Percentiles rank a stretch among this genome's conserved stretches.
Conservation (phyloP, 2,329 filamentous ascomycete genomes). For the Chalara sp. region DNA sequence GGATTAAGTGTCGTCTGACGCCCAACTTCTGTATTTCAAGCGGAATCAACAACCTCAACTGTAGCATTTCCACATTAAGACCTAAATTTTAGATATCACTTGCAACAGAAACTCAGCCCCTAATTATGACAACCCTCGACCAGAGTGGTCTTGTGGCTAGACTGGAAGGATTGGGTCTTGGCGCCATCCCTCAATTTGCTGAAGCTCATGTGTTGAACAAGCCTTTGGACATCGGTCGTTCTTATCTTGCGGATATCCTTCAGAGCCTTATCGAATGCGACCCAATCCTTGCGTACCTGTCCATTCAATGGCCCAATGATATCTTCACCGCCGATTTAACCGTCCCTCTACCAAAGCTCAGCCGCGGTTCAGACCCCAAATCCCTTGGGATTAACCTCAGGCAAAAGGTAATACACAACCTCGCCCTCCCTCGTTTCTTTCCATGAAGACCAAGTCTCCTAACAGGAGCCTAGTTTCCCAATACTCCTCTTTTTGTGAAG, state of each 20-base stretch:
- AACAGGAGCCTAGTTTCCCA: neutral
- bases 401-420: neutral
- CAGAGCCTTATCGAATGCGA: slow-evolving; percentile 4
- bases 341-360: slow-evolving; percentile 4
- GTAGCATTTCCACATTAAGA: too few relatives aligned
- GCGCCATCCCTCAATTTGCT: slow-evolving; percentile 5
- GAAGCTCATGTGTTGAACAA: slow-evolving; percentile 6
- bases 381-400: slow-evolving; percentile 1
- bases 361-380: neutral
- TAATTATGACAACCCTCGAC: slow-evolving; percentile 1
- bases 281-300: slow-evolving; percentile 1
- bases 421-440: neutral
- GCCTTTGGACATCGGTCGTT: slow-evolving; percentile 10
- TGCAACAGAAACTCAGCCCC: neutral
- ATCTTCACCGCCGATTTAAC: slow-evolving; percentile 5
- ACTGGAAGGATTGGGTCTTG: slow-evolving; percentile 2
- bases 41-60: too few relatives aligned
- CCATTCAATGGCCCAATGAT: slow-evolving; percentile 6
- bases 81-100: too few relatives aligned
- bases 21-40: too few relatives aligned
- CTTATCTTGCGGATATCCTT: slow-evolving; percentile 6
- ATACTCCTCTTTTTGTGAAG: neutral
- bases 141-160: neutral
- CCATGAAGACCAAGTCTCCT: neutral
- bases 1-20: too few relatives aligned